A percentile compares a stretch with the other conserved stretches of the same genome.
Evolutionary conservation across 257 asterid genomes (phyloP).

Genomic region (Solanum pimpinellifolium): DNA sequence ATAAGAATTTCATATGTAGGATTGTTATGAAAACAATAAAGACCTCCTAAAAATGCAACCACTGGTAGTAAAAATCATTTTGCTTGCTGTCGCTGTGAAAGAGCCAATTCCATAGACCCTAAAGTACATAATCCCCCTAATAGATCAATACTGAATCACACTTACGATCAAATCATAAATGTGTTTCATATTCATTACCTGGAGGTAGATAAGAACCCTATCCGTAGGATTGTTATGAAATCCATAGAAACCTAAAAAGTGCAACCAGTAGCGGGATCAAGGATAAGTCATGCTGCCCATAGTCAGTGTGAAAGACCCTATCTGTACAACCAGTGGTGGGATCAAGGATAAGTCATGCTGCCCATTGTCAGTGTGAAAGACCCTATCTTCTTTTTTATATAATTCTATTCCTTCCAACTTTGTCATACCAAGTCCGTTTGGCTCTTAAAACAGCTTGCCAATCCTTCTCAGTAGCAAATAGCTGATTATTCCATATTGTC

Average conservation of each 20-base stretch:
- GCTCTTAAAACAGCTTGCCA: not conserved
- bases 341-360: not conserved
- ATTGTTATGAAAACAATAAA: not conserved
- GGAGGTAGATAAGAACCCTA: not conserved
- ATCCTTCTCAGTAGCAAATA: not conserved
- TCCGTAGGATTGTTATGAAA: not conserved
- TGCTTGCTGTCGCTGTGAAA: not conserved
- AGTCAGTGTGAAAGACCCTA: not conserved
- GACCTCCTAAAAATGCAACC: not conserved
- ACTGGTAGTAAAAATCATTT: not conserved
- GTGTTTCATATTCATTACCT: not conserved
- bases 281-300: not conserved
- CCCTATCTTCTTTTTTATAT: not conserved
- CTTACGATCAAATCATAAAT: not conserved
- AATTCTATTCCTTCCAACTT: not conserved
- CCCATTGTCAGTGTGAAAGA: not conserved
- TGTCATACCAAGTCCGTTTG: not conserved
- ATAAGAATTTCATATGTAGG: not conserved
- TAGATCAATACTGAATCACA: not conserved
- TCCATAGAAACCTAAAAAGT: not conserved
- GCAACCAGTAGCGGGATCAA: not conserved
- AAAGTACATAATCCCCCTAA: not conserved
- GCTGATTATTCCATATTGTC: not conserved
- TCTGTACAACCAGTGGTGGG: not conserved
- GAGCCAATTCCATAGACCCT: not conserved